Evolutionary conservation across 768 basidiomycete species (phyloP), one percentile per base, ranked within the genome.

Genomic region (Rhizopogon vesiculosus): DNA sequence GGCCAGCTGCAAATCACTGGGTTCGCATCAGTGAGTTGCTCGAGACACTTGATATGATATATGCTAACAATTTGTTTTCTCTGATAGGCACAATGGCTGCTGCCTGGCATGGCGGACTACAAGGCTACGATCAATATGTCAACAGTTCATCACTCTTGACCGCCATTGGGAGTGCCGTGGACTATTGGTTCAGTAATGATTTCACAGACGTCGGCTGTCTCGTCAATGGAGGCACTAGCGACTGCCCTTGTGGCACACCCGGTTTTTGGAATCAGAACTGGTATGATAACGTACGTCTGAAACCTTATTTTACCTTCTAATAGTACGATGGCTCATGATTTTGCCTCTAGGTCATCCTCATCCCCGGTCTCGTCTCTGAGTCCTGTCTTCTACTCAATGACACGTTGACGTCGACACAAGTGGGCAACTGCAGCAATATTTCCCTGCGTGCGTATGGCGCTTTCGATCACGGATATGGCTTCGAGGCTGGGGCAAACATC

Each of bases 1-100:
- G 87, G 87, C 85, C 85, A 8, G 85, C 85, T 12, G 74, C 82
- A 65, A 65, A 59, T 1, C 85, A 87, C 59, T 86, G 83, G 81
- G 66, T 68, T 42, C 76, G 81, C 39, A 74, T 82, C 40, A 66
- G 83, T 83, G 58, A 43, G 75, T 66, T 22, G 15, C 41, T 4
- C 16, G 46, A 19, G 18, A 25, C 8, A 45, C 51, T 31, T 35
- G 3, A n/a, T n/a, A 41, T 41, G 10, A 29, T 35, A n/a, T 18
- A 33, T 28, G 51, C 51, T 25, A 46, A 56, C 13, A 5, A 13
- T 9, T 33, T 41, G 15, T 16, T 33, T 12, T 49, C 35, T 33
- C 7, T 33, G 3, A 33, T 51, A 84, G 83, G 76, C 12, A 73
- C 75, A 3, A 78, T 85, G 76, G 71, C 83, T 7, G 78, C 76